A percentile compares a stretch with the other conserved stretches of the same genome.
Conservation (phyloP, 352 stramenopile species). For the Elongisporangium anandrum region DNA sequence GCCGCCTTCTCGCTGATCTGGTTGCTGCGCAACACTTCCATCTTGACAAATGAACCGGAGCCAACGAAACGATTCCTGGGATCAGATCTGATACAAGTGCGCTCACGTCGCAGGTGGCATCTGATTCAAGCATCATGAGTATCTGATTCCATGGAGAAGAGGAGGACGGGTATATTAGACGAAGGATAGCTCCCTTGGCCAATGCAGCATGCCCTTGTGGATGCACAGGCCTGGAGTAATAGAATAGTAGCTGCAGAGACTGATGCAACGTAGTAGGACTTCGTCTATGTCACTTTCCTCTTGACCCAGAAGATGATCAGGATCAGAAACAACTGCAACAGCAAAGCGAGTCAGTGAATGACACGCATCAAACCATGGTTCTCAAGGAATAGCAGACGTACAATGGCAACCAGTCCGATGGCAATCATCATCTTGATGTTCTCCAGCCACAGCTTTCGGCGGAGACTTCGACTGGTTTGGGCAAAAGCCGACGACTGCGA, state of each 20-base stretch:
- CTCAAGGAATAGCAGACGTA: slow-evolving; percentile 21
- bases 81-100: slow-evolving; percentile 3
- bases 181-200: not conserved
- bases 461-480: slow-evolving; percentile 76
- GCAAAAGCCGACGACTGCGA: slow-evolving; percentile 80
- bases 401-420: slow-evolving; percentile 57
- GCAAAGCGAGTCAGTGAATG: not conserved
- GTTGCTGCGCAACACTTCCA: slow-evolving; percentile 69
- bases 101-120: slow-evolving; percentile 3
- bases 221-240: not conserved
- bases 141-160: not conserved
- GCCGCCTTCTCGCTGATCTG: slow-evolving; percentile 56
- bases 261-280: not conserved
- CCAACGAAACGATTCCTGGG: not conserved
- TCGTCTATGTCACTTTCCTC: slow-evolving; percentile 37
- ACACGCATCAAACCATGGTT: not conserved
- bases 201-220: not conserved
- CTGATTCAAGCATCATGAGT: too few species aligned
- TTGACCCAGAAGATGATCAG: slow-evolving; percentile 56
- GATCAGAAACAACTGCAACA: slow-evolving; percentile 32
- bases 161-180: not conserved
- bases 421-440: slow-evolving; percentile 88
- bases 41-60: slow-evolving; percentile 9
- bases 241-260: not conserved
- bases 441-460: slow-evolving; percentile 80